Percentiles rank a stretch among this genome's conserved stretches.
Evolutionary conservation across 2,329 filamentous ascomycete genomes (phyloP).

Genomic region (Pyricularia sp.): DNA sequence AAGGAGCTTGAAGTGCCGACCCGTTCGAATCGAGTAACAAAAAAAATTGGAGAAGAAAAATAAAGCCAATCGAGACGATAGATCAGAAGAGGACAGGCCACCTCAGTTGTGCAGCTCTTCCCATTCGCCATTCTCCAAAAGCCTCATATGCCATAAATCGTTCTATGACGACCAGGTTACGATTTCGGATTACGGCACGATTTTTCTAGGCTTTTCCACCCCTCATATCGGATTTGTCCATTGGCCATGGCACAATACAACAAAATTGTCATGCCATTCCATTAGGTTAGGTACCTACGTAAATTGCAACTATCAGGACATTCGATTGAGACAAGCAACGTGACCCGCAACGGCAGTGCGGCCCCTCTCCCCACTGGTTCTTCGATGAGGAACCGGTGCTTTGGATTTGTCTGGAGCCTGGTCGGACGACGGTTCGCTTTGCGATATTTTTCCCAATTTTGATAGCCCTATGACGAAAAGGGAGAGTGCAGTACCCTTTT

Average conservation of each 20-base stretch:
- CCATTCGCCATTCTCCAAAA: neutral
- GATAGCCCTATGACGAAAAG: no score
- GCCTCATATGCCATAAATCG: neutral
- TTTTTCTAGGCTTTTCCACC: neutral
- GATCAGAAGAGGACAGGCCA: neutral
- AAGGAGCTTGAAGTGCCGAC: neutral
- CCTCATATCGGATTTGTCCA: neutral
- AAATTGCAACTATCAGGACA: neutral
- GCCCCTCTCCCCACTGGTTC: neutral
- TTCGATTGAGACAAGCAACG: neutral
- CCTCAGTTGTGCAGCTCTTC: neutral
- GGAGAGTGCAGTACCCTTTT: no score
- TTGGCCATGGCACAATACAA: neutral
- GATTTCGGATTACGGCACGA: neutral
- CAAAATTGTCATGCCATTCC: neutral
- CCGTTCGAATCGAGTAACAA: neutral
- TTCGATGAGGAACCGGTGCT: neutral
- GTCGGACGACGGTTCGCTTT: neutral
- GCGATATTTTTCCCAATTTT: neutral
- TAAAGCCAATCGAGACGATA: neutral
- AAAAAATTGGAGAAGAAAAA: neutral
- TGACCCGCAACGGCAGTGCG: neutral
- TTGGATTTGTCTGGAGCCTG: neutral
- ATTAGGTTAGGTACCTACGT: neutral
- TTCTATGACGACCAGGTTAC: neutral